These are phyloP conservation scores for Novymonas esmeraldas DNA, from an alignment of 208 protist genomes.

Conservation along the genomic window DNA sequence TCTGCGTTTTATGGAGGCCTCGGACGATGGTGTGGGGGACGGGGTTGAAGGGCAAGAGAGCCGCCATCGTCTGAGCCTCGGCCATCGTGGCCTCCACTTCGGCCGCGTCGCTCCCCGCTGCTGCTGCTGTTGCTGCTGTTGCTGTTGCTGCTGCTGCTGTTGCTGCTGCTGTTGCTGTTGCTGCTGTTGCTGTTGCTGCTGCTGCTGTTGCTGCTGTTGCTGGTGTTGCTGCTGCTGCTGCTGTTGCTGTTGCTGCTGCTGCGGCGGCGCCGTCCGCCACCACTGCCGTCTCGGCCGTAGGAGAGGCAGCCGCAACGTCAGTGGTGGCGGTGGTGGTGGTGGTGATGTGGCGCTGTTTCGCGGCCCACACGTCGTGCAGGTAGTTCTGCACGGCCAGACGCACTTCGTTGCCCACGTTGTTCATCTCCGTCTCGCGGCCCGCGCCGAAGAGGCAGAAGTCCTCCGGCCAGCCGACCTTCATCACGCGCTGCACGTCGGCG, in stretches of 20 bases:
- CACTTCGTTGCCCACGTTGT: slow-evolving; percentile 47
- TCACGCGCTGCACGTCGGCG: slow-evolving; percentile 43
- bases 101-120: background rate
- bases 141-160: background rate
- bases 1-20: background rate
- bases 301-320: too few relatives aligned
- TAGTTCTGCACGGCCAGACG: slow-evolving; percentile 71
- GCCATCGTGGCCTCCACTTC: background rate
- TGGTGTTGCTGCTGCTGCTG: background rate
- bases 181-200: too few relatives aligned
- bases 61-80: slow-evolving; percentile 8
- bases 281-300: too few relatives aligned
- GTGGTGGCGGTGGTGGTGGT: too few relatives aligned
- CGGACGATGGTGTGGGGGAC: slow-evolving; percentile 2
- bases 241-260: slow-evolving; percentile 3
- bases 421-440: slow-evolving; percentile 1
- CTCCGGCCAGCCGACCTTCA: slow-evolving; percentile 60
- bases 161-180: background rate
- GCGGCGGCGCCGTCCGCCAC: too few relatives aligned
- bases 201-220: too few relatives aligned
- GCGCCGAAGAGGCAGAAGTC: slow-evolving; percentile 71
- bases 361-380: slow-evolving; percentile 11
- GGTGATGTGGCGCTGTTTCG: too few relatives aligned
- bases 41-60: background rate
- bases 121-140: background rate